phyloP scores from a whole-genome alignment of 1,284 basidiomycete species.

The Tilletia walkeri region DNA sequence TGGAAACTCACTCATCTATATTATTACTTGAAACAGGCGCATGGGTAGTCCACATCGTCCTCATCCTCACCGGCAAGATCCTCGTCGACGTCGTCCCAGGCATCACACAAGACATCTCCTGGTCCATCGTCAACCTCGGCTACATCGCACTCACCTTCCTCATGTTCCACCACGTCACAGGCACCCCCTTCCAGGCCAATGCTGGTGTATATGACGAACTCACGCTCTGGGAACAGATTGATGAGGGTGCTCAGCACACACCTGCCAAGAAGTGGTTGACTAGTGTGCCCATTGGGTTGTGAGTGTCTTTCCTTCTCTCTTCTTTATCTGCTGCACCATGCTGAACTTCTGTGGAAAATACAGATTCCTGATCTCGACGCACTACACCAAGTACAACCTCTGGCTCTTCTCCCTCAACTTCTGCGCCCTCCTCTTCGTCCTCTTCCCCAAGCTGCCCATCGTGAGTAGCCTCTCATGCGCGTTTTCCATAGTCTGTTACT shows the following conservation, averaged over 20 bases:
- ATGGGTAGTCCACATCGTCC: conserved; percentile 94
- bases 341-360: too few species aligned
- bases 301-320: conserved; percentile 57
- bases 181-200: conserved; percentile 84
- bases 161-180: conserved; percentile 98
- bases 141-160: conserved; percentile 91
- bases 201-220: conserved; percentile 94
- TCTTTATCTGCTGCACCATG: not conserved
- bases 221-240: conserved; percentile 99
- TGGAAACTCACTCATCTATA: not conserved
- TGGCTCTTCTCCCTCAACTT: conserved; percentile 91
- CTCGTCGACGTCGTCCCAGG: conserved; percentile 90
- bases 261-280: conserved; percentile 98
- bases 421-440: conserved; percentile 74
- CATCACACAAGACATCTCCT: conserved; percentile 88
- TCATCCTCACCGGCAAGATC: conserved; percentile 86
- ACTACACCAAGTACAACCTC: conserved; percentile 81
- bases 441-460: conserved; percentile 94
- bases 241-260: conserved; percentile 96
- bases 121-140: conserved; percentile 88
- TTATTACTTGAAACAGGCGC: conserved; percentile 58
- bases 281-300: conserved; percentile 85
- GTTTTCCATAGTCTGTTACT: not conserved
- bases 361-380: conserved; percentile 93
- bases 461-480: conserved; percentile 57